Base-by-base conservation (phyloP, 2,329 filamentous ascomycete species). In the Metarhizium sp. region DNA sequence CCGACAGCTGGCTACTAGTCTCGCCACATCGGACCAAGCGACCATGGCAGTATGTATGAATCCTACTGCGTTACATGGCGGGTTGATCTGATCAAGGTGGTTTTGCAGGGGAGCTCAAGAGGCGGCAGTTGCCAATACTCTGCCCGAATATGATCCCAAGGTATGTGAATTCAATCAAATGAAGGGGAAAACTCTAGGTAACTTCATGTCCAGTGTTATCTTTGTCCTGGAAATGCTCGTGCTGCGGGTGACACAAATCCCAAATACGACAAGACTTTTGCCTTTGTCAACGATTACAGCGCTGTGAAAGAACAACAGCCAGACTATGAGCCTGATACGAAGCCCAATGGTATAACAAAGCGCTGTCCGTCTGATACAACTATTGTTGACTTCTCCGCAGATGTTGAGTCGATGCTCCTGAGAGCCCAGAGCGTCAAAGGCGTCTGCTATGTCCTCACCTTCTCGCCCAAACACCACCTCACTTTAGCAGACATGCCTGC, bases 231-330 rank as follows among this genome's bases (percentile, higher is more conserved):
- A 42, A 99, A 99, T 69, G 79, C 87, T 61, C 86, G 94, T 55
- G 94, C 94, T 3, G 85, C 90, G 63, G 94, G 94, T 55, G 90
- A 94, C 65, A 69, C 72, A 58, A 99, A 99, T 65, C 92, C 94
- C 1, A 78, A 88, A 54, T 99, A 97, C 68, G 79, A 88, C 53
- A 83, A 83, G 65, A 95, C 91, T 0, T 97, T 95, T 68, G 87
- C 92, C 43, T 99, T 99, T 66, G 88, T 97, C 62, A 99, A 99
- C 66, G 94, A 99, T 70, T 99, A 94, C 73, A 95, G 90, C 65
- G 94, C 94, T 2, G 92, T 99, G 52, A 96, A 96, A 73, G 92
- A 96, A 72, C 79, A 88, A 59, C 94, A 99, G 71, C 85, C 86
- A 34, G 85, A 89, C 50, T 99, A 97, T 71, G 67, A 70, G 40